These are phyloP conservation scores for Tylopilus sp. DNA, from an alignment of 1,284 basidiomycete genomes.

Conservation along the genomic window DNA sequence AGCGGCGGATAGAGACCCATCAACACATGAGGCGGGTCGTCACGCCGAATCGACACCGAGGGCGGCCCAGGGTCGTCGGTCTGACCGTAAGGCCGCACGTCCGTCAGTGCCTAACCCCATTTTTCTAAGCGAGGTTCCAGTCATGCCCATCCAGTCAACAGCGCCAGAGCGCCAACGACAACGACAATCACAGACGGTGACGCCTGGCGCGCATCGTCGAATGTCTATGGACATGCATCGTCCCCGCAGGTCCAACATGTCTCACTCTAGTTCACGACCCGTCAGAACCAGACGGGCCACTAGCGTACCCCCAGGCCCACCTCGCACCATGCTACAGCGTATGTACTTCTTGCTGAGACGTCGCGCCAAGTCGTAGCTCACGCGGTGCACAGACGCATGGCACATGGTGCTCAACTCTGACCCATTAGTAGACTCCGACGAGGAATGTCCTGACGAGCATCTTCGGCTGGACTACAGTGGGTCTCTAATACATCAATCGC, in stretches of 20 bases:
- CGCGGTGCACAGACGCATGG: conserved; percentile 66
- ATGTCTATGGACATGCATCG: conserved; percentile 28
- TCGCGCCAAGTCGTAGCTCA: conserved; percentile 33
- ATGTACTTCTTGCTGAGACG: conserved; percentile 23
- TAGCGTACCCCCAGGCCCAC: conserved; percentile 27
- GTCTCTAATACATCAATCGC: conserved; percentile 21
- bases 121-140: conserved; percentile 19
- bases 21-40: conserved; percentile 15
- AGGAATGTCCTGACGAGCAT: conserved; percentile 62
- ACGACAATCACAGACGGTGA: conserved; percentile 23
- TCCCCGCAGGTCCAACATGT: conserved; percentile 23
- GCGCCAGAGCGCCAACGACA: conserved; percentile 28
- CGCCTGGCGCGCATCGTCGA: conserved; percentile 29
- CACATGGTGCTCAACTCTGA: conserved; percentile 58
- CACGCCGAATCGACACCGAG: conserved; percentile 18
- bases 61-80: conserved; percentile 30
- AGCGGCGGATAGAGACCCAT: conserved; percentile 10
- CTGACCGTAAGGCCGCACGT: conserved; percentile 27
- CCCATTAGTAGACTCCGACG: conserved; percentile 68
- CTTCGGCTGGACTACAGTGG: conserved; percentile 63
- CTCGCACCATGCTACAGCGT: conserved; percentile 51
- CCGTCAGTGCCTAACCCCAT: background rate
- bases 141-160: conserved; percentile 20
- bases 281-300: conserved; percentile 22
- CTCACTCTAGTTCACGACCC: conserved; percentile 23